phyloP scores from a whole-genome alignment of 345 rosid genomes.

The Cardiospermum halicacabum region DNA sequence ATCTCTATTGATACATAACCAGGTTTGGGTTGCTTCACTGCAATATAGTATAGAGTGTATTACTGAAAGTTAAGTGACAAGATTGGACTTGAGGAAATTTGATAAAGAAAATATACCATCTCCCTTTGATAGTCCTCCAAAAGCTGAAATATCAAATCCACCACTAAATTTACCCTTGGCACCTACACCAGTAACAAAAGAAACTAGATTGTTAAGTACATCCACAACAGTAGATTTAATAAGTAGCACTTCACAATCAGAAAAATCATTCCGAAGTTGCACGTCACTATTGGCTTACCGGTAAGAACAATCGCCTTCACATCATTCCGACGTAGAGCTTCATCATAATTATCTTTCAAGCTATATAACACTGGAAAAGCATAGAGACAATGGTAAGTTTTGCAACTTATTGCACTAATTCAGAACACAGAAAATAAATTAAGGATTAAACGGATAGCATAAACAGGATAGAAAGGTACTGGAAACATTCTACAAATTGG shows the following conservation, averaged over 20 bases:
- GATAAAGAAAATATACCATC: slow-evolving; percentile 34
- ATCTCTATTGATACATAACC: slow-evolving; percentile 63
- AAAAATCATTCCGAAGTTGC: background rate
- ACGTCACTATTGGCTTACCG: slow-evolving; percentile 34
- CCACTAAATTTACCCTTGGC: slow-evolving; percentile 91
- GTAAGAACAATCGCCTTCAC: slow-evolving; percentile 93
- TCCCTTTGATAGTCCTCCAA: slow-evolving; percentile 61
- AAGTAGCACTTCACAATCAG: background rate
- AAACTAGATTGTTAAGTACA: slow-evolving; percentile 9
- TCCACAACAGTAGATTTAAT: background rate
- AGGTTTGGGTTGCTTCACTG: slow-evolving; percentile 56
- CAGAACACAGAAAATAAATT: background rate
- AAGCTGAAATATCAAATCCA: slow-evolving; percentile 84
- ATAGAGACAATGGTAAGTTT: slow-evolving; percentile 5
- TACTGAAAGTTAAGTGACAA: slow-evolving; percentile 4
- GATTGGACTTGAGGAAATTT: background rate
- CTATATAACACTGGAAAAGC: slow-evolving; percentile 52
- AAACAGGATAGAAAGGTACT: background rate
- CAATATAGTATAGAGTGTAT: slow-evolving; percentile 17
- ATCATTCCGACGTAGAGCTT: slow-evolving; percentile 78
- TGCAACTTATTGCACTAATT: background rate
- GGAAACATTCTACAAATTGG: background rate
- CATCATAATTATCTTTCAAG: slow-evolving; percentile 69
- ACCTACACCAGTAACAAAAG: slow-evolving; percentile 40
- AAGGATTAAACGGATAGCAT: too few species aligned